phyloP scores from a whole-genome alignment of 2,329 filamentous ascomycete species.

The Fusarium pseudocircinatum region DNA sequence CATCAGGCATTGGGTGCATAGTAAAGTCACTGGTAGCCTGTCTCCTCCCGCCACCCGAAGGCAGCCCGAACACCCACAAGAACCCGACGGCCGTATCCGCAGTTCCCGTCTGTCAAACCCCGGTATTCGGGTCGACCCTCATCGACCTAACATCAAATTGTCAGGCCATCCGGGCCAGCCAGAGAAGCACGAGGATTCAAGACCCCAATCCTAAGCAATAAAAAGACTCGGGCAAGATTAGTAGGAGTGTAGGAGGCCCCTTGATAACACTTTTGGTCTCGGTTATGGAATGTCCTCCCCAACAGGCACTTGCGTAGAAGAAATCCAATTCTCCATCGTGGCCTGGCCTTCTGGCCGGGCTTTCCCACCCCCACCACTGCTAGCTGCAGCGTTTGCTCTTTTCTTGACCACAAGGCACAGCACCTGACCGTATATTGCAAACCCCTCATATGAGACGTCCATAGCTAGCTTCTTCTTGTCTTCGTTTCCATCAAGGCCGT shows the following conservation, averaged over 20 bases:
- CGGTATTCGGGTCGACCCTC: conserved; percentile 21
- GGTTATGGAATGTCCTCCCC: conserved; percentile 48
- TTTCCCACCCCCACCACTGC: conserved; percentile 38
- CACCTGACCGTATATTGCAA: conserved; percentile 93
- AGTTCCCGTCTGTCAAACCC: conserved; percentile 31
- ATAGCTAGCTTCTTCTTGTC: conserved; percentile 93
- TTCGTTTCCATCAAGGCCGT: conserved; percentile 55
- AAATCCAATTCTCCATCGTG: conserved; percentile 86
- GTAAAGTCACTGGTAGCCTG: not conserved
- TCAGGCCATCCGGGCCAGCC: conserved; percentile 25
- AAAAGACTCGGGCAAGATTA: not conserved
- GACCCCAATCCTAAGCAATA: not conserved
- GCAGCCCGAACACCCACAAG: conserved; percentile 16
- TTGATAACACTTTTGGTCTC: not conserved
- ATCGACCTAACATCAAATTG: conserved; percentile 5
- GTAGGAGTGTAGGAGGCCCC: not conserved
- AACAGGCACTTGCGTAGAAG: conserved; percentile 74
- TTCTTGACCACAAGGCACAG: conserved; percentile 89
- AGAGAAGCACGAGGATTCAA: not conserved
- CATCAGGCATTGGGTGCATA: not conserved
- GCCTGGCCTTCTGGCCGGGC: conserved; percentile 63
- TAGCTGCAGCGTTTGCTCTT: conserved; percentile 53
- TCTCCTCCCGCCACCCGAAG: conserved; percentile 10
- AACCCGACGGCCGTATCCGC: conserved; percentile 34
- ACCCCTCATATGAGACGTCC: conserved; percentile 91